Conservation (phyloP, 129 eudicot species). For the Cynara cardunculus region DNA sequence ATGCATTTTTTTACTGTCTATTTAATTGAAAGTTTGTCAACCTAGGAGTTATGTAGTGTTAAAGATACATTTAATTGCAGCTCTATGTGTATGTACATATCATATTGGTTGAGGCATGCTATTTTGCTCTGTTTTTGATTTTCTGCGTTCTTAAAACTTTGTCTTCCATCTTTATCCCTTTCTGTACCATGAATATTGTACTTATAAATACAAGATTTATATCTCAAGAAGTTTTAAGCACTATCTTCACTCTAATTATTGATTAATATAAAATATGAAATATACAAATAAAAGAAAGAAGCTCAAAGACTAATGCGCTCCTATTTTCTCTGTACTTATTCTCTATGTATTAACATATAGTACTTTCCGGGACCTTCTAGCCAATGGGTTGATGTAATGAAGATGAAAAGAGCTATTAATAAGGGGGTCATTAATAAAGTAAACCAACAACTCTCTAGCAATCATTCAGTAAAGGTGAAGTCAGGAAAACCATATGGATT, state of each 20-base stretch:
- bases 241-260: neutral
- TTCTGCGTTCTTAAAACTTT: neutral
- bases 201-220: neutral
- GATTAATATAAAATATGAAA: neutral
- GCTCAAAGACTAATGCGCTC: slow-evolving; percentile 1
- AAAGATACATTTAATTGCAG: neutral
- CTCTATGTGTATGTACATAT: neutral
- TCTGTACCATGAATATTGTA: neutral
- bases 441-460: slow-evolving; percentile 53
- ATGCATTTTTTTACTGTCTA: no score
- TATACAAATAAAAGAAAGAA: neutral
- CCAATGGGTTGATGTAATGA: slow-evolving; percentile 92
- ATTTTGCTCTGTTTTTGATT: neutral
- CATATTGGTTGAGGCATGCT: neutral
- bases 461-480: slow-evolving; percentile 45
- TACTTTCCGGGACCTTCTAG: slow-evolving; percentile 60
- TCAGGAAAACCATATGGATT: neutral
- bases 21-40: neutral
- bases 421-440: slow-evolving; percentile 69
- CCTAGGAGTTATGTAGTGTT: neutral
- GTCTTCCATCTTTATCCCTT: neutral
- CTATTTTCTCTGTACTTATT: neutral
- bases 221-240: neutral
- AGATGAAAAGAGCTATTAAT: slow-evolving; percentile 82
- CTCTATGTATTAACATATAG: slow-evolving; percentile 4